phyloP scores from a whole-genome alignment of 2,329 filamentous ascomycete species.

The Cladosporium austrohemisphaericum region DNA sequence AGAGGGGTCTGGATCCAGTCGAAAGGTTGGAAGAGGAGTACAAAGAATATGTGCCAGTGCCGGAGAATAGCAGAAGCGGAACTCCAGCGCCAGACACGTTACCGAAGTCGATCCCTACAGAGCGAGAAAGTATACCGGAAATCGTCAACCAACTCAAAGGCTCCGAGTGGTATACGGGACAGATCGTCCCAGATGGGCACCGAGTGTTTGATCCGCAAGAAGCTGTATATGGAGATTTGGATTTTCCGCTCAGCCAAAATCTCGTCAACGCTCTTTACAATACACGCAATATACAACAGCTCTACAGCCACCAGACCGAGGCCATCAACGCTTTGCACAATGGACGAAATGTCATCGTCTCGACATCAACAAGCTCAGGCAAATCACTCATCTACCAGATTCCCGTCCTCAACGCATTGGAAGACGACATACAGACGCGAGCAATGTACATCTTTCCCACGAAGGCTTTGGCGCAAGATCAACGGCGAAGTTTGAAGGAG shows the following conservation, averaged over 20 bases:
- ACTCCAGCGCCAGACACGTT: conserved; percentile 48
- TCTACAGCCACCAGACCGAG: conserved; percentile 90
- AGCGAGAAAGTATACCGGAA: conserved; percentile 74
- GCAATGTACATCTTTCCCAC: conserved; percentile 99
- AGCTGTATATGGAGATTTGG: conserved; percentile 75
- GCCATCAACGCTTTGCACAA: conserved; percentile 84
- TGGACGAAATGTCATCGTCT: conserved; percentile 83
- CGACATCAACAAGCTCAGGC: conserved; percentile 92
- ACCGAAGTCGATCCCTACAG: conserved; percentile 70
- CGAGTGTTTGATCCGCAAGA: conserved; percentile 84
- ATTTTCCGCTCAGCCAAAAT: conserved; percentile 82
- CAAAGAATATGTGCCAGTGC: conserved; percentile 60
- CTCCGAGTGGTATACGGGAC: conserved; percentile 81
- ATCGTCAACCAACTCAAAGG: conserved; percentile 81
- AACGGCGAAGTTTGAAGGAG: conserved; percentile 81
- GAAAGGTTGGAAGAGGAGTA: conserved; percentile 58
- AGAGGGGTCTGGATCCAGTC: conserved; percentile 63
- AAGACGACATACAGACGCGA: conserved; percentile 69
- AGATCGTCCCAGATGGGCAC: conserved; percentile 91
- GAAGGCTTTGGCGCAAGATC: conserved; percentile 93
- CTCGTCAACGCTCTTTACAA: conserved; percentile 97
- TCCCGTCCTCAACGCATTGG: conserved; percentile 81
- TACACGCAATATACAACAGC: conserved; percentile 74
- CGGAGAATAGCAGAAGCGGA: conserved; percentile 44
- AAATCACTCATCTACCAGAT: conserved; percentile 98